These are phyloP conservation scores for Rutstroemia sp. DNA, from an alignment of 2,329 filamentous ascomycete genomes.

Conservation along the genomic window DNA sequence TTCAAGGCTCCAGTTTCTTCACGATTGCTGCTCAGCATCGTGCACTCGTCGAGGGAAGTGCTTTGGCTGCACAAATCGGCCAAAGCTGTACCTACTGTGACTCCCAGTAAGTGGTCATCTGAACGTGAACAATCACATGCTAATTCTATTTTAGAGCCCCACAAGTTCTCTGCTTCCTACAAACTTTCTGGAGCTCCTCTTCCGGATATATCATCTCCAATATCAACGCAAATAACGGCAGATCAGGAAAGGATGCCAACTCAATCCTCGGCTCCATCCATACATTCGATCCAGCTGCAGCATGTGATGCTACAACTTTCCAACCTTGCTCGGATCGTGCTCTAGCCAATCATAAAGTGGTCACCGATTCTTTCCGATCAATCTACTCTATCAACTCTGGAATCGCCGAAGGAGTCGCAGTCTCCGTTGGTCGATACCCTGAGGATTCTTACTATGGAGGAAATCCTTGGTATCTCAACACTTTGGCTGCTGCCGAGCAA, in stretches of 20 bases:
- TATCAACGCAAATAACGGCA: constrained; percentile 52
- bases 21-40: constrained; percentile 64
- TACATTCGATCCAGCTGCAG: constrained; percentile 59
- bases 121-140: neutral
- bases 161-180: constrained; percentile 64
- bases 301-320: constrained; percentile 65
- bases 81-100: constrained; percentile 53
- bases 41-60: constrained; percentile 58
- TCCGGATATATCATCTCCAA: constrained; percentile 61
- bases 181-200: constrained; percentile 60
- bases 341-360: constrained; percentile 68
- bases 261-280: constrained; percentile 59
- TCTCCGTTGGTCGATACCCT: constrained; percentile 58
- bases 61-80: constrained; percentile 57
- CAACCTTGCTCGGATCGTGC: constrained; percentile 53
- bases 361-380: constrained; percentile 67
- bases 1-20: constrained; percentile 71
- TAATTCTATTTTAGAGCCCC: constrained; percentile 40
- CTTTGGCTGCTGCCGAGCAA: constrained; percentile 70
- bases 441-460: constrained; percentile 71
- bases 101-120: constrained; percentile 34
- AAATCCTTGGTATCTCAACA: constrained; percentile 77
- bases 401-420: constrained; percentile 49
- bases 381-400: constrained; percentile 64
- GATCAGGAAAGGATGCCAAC: constrained; percentile 66